These are phyloP conservation scores for Neurospora sp. DNA, from an alignment of 495 filamentous ascomycete species.

Conservation along the genomic window DNA sequence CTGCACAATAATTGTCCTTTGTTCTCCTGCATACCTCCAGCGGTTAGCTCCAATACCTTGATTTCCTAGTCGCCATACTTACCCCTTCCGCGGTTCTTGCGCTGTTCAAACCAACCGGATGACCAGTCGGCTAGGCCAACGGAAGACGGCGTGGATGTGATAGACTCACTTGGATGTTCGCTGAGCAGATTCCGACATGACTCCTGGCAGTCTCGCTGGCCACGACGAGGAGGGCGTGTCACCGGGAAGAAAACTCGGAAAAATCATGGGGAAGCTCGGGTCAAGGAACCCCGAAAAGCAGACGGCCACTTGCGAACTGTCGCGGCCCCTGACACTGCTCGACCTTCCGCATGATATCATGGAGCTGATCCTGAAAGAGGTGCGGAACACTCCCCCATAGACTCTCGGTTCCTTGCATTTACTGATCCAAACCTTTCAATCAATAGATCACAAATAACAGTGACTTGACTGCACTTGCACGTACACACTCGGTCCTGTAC, in stretches of 20 bases:
- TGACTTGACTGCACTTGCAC: constrained; percentile 72
- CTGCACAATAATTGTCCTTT: background rate
- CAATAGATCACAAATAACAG: constrained; percentile 75
- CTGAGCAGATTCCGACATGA: background rate
- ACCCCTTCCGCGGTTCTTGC: background rate
- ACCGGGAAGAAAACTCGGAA: background rate
- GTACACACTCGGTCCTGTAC: constrained; percentile 80
- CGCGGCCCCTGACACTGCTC: constrained; percentile 43
- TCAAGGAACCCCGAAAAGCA: background rate
- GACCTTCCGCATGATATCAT: constrained; percentile 83
- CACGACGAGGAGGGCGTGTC: background rate
- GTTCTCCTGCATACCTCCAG: background rate
- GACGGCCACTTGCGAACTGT: constrained; percentile 25
- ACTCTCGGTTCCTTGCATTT: background rate
- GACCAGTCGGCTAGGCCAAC: background rate
- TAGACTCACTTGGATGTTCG: background rate
- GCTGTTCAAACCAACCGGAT: background rate
- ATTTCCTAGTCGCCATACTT: background rate
- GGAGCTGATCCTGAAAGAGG: constrained; percentile 84
- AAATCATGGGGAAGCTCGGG: background rate
- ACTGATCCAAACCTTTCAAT: background rate
- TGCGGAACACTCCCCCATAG: constrained; percentile 22
- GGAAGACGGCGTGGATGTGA: background rate
- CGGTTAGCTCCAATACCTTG: background rate
- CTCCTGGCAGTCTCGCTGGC: background rate